Percentiles rank a stretch among this genome's conserved stretches.
These are phyloP conservation scores for Suhomyces anneliseae DNA, from an alignment of 1,139 yeast species.

Conservation along the genomic window DNA sequence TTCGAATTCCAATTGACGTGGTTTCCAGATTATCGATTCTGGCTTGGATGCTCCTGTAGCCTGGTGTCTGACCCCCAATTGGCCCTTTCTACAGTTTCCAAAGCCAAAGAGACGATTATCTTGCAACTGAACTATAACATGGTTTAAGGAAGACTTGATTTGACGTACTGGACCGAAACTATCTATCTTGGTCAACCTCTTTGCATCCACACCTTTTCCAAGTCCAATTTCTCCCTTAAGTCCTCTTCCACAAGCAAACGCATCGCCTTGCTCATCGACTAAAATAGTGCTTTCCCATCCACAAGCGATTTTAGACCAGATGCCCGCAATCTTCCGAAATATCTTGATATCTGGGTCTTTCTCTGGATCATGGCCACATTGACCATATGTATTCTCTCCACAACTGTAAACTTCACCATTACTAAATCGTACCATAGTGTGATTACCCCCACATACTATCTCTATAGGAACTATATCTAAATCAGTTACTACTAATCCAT, in stretches of 20 bases:
- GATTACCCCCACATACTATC: conserved; percentile 84
- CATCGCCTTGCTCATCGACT: conserved; percentile 36
- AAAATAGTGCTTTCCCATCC: conserved; percentile 81
- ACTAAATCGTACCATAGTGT: conserved; percentile 60
- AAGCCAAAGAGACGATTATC: conserved; percentile 64
- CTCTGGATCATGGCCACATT: conserved; percentile 39
- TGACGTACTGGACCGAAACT: conserved; percentile 13
- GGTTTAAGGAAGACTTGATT: conserved; percentile 55
- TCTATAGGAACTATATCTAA: conserved; percentile 27
- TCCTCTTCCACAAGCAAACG: conserved; percentile 64
- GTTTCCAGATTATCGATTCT: conserved; percentile 26
- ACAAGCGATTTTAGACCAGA: conserved; percentile 51
- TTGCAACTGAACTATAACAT: conserved; percentile 46
- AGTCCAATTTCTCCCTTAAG: conserved; percentile 74
- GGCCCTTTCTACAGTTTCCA: conserved; percentile 83
- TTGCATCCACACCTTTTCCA: conserved; percentile 30
- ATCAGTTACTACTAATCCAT: conserved; percentile 8
- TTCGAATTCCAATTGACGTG: conserved; percentile 24
- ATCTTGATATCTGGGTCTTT: conserved; percentile 4
- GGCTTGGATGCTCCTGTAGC: conserved; percentile 12
- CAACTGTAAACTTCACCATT: conserved; percentile 55
- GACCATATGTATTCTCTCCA: conserved; percentile 63
- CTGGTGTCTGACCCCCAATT: conserved; percentile 40
- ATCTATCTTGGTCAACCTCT: conserved; percentile 6
- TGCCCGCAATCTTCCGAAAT: conserved; percentile 30